Evolutionary conservation across 768 basidiomycete genomes (phyloP), one percentile per base, ranked within the genome.

Genomic region (Naganishia randhawae): DNA sequence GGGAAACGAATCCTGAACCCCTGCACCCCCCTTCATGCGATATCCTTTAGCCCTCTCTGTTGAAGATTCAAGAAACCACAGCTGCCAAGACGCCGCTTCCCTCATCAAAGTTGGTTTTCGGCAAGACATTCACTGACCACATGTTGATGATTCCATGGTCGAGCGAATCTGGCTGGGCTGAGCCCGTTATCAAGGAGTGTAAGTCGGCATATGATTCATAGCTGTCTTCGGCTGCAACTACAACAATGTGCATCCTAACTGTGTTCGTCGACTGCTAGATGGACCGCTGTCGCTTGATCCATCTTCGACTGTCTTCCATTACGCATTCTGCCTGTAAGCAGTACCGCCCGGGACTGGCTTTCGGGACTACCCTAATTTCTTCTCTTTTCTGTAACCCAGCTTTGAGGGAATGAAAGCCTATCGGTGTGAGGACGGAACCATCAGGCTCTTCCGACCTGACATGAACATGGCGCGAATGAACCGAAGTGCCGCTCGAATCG

Each of bases 401-500:
- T 78, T 98, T 76, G 94, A 98, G 78, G 91, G 94, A 19, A 86
- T 96, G 86, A 97, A 97, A 78, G 94, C 94, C 0, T 97, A 95
- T 82, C 84, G 87, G 54, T 86, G 88, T 71, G 80, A 85, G 41
- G 81, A 85, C 54, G 92, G 88, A 39, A 86, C 84, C 31, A 86
- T 93, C 25, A 86, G 88, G 19, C 81, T 97, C 72, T 97, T 97
- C 84, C 84, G 94, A 51, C 95, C 94, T 2, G 91, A 96, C 81
- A 91, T 91, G 90, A 96, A 97, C 82, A 95, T 97, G 92, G 87
- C 87, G 75, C 87, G 94, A 31, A 93, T 98, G 92, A 92, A 91
- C 81, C 85, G 72, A 52, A 91, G 89, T 74, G 93, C 94, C 16
- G 72, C 81, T 29, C 86, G 94, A 48, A 83, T 92, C 64, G 90